Conservation (phyloP, 2,329 filamentous ascomycete species). For the Scleromitrula shiraiana region DNA sequence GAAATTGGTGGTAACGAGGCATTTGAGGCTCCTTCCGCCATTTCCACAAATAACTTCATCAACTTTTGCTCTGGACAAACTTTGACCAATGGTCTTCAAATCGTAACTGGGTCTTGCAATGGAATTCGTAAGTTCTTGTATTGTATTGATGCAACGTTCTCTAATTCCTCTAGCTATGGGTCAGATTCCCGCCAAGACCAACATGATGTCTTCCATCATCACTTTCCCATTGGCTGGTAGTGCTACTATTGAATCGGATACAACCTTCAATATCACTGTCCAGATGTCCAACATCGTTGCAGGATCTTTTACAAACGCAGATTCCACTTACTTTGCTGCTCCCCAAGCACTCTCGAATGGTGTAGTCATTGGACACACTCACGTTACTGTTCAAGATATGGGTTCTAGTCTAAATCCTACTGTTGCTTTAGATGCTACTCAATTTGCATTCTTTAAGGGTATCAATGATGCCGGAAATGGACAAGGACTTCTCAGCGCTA, state of each 20-base stretch:
- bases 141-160: background rate
- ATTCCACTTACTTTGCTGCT: slow-evolving; percentile 33
- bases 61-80: slow-evolving; percentile 29
- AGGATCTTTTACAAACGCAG: slow-evolving; percentile 34
- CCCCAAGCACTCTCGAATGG: slow-evolving; percentile 30
- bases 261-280: slow-evolving; percentile 30
- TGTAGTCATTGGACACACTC: slow-evolving; percentile 33
- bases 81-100: slow-evolving; percentile 52
- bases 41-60: slow-evolving; percentile 26
- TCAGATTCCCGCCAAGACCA: slow-evolving; percentile 26
- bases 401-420: slow-evolving; percentile 29
- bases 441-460: slow-evolving; percentile 36
- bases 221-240: slow-evolving; percentile 23
- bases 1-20: slow-evolving; percentile 14
- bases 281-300: slow-evolving; percentile 30
- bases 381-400: slow-evolving; percentile 33
- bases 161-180: slow-evolving; percentile 25
- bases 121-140: slow-evolving; percentile 20
- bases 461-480: slow-evolving; percentile 35
- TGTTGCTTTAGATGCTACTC: slow-evolving; percentile 25
- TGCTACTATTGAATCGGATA: slow-evolving; percentile 11
- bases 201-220: slow-evolving; percentile 29
- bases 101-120: slow-evolving; percentile 52
- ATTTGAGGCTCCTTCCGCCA: slow-evolving; percentile 17
- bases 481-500: slow-evolving; percentile 32